Conservation (phyloP, 2,329 filamentous ascomycete species). For the Venturia aucupariae region DNA sequence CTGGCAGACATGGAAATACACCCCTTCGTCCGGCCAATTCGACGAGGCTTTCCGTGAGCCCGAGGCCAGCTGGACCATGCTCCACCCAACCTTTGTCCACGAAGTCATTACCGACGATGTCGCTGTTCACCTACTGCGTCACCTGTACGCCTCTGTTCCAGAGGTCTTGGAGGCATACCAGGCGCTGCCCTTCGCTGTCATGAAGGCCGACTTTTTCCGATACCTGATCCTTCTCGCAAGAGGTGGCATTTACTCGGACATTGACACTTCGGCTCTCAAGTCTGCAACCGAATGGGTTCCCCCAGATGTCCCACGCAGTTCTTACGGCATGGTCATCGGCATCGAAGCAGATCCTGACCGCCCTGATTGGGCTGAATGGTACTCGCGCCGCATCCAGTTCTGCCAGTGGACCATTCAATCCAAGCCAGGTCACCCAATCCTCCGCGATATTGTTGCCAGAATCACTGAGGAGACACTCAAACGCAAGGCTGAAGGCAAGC, state of each 20-base stretch:
- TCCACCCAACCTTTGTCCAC: conserved; percentile 87
- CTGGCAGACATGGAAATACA: conserved; percentile 98
- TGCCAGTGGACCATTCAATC: conserved; percentile 98
- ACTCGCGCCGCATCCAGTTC: conserved; percentile 91
- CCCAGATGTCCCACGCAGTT: conserved; percentile 60
- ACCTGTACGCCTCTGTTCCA: conserved; percentile 68
- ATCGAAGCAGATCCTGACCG: conserved; percentile 96
- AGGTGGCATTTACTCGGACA: conserved; percentile 69
- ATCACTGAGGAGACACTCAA: conserved; percentile 76
- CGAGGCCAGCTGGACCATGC: conserved; percentile 80
- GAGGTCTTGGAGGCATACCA: conserved; percentile 42
- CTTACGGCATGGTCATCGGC: conserved; percentile 79
- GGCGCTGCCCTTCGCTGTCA: conserved; percentile 39
- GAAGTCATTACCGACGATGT: conserved; percentile 93
- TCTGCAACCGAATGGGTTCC: conserved; percentile 86
- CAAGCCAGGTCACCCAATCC: conserved; percentile 86
- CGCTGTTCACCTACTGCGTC: conserved; percentile 67
- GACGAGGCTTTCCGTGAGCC: conserved; percentile 63
- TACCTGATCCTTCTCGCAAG: conserved; percentile 65
- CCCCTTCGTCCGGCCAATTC: conserved; percentile 69
- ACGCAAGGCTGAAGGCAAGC: conserved; percentile 57
- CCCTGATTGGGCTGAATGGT: conserved; percentile 89
- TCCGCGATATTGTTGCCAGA: conserved; percentile 76
- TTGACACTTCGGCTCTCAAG: conserved; percentile 80
- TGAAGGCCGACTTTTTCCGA: conserved; percentile 58